A percentile compares a stretch with the other conserved stretches of the same genome.
Conservation (phyloP, 345 rosid species). For the Pugionium dolabratum region DNA sequence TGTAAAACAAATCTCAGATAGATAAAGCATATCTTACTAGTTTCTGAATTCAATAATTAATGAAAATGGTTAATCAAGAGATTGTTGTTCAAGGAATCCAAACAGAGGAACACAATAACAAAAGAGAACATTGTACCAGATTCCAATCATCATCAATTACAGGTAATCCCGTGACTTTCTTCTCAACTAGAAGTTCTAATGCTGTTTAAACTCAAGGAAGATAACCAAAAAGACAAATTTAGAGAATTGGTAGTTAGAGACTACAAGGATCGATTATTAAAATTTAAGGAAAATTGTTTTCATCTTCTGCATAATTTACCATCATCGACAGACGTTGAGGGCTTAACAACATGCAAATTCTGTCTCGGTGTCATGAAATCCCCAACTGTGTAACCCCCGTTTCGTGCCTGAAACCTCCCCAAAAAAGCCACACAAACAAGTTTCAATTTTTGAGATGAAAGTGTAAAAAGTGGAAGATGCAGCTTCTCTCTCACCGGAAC, state of each 20-base stretch:
- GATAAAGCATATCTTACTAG: neutral
- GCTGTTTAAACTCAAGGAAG: conserved; percentile 49
- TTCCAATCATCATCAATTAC: conserved; percentile 87
- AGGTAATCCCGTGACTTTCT: conserved; percentile 87
- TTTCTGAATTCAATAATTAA: no score
- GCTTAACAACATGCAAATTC: conserved; percentile 64
- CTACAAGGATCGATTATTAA: neutral
- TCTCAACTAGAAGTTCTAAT: conserved; percentile 73
- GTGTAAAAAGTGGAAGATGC: neutral
- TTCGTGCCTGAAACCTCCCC: conserved; percentile 47
- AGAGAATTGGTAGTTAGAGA: neutral
- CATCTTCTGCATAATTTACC: conserved; percentile 43
- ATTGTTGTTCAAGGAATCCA: neutral
- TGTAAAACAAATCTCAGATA: neutral
- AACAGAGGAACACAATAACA: neutral
- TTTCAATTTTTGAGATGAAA: conserved; percentile 10
- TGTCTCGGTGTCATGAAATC: conserved; percentile 84
- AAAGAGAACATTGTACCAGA: conserved; percentile 51
- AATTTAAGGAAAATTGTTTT: neutral
- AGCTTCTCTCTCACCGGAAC: conserved; percentile 45
- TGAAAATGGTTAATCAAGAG: neutral
- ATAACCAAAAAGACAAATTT: neutral
- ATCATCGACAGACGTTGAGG: conserved; percentile 78
- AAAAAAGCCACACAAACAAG: conserved; percentile 7
- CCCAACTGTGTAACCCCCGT: conserved; percentile 72